Conservation (phyloP, 179 eudicot genomes). For the Vitellaria paradoxa region DNA sequence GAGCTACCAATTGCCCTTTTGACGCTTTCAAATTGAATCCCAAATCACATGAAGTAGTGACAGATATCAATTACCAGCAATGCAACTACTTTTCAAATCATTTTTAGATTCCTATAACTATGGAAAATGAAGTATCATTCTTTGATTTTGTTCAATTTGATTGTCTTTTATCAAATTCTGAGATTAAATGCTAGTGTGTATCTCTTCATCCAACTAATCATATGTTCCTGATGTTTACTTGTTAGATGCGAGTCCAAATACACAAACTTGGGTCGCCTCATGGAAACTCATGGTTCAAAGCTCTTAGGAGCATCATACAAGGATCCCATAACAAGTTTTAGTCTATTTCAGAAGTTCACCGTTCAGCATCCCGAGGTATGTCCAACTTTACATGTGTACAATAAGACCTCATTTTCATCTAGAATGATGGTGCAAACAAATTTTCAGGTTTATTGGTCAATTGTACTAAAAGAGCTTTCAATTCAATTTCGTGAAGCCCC, state of each 20-base stretch:
- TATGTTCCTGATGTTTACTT: background rate
- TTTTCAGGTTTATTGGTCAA: conserved; percentile 76
- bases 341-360: conserved; percentile 54
- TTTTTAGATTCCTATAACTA: no score
- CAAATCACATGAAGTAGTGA: no score
- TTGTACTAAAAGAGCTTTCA: no score
- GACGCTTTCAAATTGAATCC: no score
- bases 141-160: background rate
- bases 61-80: no score
- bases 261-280: no score
- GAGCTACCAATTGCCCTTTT: no score
- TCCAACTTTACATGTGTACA: no score
- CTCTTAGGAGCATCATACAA: conserved; percentile 64
- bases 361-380: conserved; percentile 66
- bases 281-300: conserved; percentile 67
- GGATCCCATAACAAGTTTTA: conserved; percentile 77
- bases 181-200: no score
- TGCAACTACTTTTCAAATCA: no score
- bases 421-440: background rate
- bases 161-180: background rate
- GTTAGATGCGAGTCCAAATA: conserved; percentile 28
- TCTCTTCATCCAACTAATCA: conserved; percentile 11
- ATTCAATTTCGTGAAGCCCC: no score
- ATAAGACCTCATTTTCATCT: background rate
- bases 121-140: no score